Base-by-base conservation (phyloP, 306 rosid species). In the Medicago lupulina region DNA sequence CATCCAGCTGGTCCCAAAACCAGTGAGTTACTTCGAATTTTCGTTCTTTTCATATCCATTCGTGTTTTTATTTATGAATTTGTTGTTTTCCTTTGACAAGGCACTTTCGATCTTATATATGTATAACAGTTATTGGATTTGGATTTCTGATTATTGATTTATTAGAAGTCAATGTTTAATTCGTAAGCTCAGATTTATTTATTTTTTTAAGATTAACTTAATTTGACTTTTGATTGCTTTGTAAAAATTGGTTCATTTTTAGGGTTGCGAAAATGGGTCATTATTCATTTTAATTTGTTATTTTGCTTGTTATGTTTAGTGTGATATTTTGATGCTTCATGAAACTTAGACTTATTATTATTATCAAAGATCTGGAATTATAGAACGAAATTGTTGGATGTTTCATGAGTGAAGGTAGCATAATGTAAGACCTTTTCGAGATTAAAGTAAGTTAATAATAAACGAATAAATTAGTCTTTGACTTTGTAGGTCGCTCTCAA, bases 1-100 rank as follows among this genome's bases (percentile, higher is more conserved):
- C 97, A 95, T 76, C 99, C 97, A 9, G 99, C 99, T 63, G 99
- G 99, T 10, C 99, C 99, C 58, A 95, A 92, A 92, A 95, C 99
- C 80, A 92, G 99, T 95, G 79, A 87, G 93, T 90, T 13, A 12
- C 12, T 55, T 71, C 39, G 17, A 13, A 16, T 65, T 65, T 11
- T 75, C 6, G 19, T 8, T 23, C 28, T 23, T 23, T 23, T 8
- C 9, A 6, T 50, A n/a, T n/a, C 13, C 2, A 7, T 54, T 18
- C 1, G 14, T 13, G 5, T 61, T 40, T 51, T 15, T 71, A 3
- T 51, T 21, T 38, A 2, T 39, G 6, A 53, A 36, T 28, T 44
- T 8, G 11, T 6, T 63, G 8, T 79, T 71, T 53, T 71, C 79
- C 19, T 23, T 23, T 23, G 28, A 1, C 2, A 21, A 1, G 28